These are phyloP conservation scores for Talaromyces sp. DNA, from an alignment of 2,329 filamentous ascomycete genomes.

Conservation along the genomic window DNA sequence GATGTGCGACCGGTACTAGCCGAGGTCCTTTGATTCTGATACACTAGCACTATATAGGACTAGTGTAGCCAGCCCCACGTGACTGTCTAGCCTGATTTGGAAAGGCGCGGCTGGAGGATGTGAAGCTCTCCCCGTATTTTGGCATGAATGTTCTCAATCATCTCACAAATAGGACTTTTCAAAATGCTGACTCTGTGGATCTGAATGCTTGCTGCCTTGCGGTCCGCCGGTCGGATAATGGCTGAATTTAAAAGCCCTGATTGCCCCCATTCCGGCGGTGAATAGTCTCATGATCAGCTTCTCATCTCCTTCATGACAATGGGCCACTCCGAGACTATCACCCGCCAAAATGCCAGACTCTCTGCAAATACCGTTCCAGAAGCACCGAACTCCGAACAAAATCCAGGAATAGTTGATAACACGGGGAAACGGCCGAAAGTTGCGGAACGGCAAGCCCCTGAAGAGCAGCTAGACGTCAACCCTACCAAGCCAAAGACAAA, in stretches of 20 bases:
- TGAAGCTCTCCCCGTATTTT: background rate
- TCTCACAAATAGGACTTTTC: background rate
- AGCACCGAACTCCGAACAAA: background rate
- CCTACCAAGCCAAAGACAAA: background rate
- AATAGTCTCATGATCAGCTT: background rate
- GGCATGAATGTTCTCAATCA: background rate
- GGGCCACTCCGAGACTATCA: background rate
- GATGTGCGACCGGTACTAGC: slow-evolving; percentile 12
- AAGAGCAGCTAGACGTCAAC: background rate
- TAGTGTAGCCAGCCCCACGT: background rate
- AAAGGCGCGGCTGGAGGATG: background rate
- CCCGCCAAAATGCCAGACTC: background rate
- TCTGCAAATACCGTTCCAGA: background rate
- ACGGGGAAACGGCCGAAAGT: background rate
- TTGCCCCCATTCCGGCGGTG: background rate
- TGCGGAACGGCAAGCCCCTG: background rate
- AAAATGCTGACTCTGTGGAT: background rate
- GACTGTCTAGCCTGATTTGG: background rate
- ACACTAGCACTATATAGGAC: background rate
- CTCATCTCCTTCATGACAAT: background rate
- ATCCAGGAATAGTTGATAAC: background rate
- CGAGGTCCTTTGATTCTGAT: background rate
- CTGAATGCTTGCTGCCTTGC: background rate
- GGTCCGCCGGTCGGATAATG: background rate
- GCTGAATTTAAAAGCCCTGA: background rate